Conservation (phyloP, 805 yeast species). For the Kodamaea hsintzibuensis region DNA sequence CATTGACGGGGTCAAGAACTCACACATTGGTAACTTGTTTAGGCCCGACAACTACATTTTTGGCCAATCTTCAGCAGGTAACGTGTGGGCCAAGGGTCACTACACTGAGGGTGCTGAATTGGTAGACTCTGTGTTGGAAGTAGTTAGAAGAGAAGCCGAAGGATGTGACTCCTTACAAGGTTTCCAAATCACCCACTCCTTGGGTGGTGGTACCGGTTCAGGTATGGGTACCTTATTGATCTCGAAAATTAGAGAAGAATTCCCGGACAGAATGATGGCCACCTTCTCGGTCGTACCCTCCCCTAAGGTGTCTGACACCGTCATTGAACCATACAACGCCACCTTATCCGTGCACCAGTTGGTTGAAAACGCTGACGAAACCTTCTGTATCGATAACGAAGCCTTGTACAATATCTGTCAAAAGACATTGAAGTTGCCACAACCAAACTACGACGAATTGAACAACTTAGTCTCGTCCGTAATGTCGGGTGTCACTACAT, state of each 20-base stretch:
- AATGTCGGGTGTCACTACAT: slow-evolving; percentile 94
- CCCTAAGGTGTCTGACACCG: slow-evolving; percentile 89
- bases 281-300: slow-evolving; percentile 93
- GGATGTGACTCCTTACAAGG: slow-evolving; percentile 92
- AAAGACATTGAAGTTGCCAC: slow-evolving; percentile 76
- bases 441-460: slow-evolving; percentile 77
- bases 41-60: slow-evolving; percentile 90
- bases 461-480: slow-evolving; percentile 84
- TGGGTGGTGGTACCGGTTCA: slow-evolving; percentile 89
- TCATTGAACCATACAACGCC: slow-evolving; percentile 94
- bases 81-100: slow-evolving; percentile 97
- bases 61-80: slow-evolving; percentile 93
- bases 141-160: slow-evolving; percentile 91
- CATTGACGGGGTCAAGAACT: slow-evolving; percentile 78
- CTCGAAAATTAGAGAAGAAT: slow-evolving; percentile 86
- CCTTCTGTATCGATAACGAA: slow-evolving; percentile 94
- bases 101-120: slow-evolving; percentile 96
- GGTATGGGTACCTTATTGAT: slow-evolving; percentile 92
- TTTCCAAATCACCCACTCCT: slow-evolving; percentile 71
- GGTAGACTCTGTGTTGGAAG: slow-evolving; percentile 86
- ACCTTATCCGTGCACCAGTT: slow-evolving; percentile 88
- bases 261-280: slow-evolving; percentile 94
- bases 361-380: slow-evolving; percentile 88
- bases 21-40: slow-evolving; percentile 80
- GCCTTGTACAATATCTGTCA: slow-evolving; percentile 89